Percentiles rank a stretch among this genome's conserved stretches.
Conservation (phyloP, 2,329 filamentous ascomycete genomes). For the Onygena corvina region DNA sequence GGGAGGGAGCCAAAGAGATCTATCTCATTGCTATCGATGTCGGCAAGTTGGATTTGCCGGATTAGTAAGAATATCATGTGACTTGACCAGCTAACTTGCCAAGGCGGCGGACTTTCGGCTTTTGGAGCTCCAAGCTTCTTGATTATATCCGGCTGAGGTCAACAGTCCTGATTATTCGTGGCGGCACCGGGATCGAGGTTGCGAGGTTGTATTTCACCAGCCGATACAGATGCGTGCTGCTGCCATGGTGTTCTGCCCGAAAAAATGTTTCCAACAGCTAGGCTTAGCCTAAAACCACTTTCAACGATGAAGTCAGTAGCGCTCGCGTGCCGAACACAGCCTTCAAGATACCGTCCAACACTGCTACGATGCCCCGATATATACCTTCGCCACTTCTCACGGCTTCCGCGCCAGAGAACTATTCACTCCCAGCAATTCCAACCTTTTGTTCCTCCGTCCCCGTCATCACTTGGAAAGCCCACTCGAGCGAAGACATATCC, state of each 20-base stretch:
- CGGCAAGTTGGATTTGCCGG: no score
- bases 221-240: neutral
- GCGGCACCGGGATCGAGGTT: no score
- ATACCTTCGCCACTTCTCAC: neutral
- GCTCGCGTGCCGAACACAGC: neutral
- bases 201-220: no score
- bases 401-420: neutral
- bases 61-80: no score
- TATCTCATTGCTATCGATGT: no score
- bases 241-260: neutral
- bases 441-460: conserved; percentile 63
- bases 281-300: neutral
- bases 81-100: no score
- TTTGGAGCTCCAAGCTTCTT: no score
- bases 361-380: neutral
- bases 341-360: neutral
- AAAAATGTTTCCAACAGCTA: neutral
- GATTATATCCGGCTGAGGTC: no score
- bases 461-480: conserved; percentile 63
- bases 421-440: conserved; percentile 14
- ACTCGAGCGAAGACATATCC: conserved; percentile 58
- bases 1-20: no score
- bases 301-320: neutral
- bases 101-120: no score
- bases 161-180: no score